A percentile compares a stretch with the other conserved stretches of the same genome.
Conservation (phyloP, 768 basidiomycete species). For the Lactifluus volemus region DNA sequence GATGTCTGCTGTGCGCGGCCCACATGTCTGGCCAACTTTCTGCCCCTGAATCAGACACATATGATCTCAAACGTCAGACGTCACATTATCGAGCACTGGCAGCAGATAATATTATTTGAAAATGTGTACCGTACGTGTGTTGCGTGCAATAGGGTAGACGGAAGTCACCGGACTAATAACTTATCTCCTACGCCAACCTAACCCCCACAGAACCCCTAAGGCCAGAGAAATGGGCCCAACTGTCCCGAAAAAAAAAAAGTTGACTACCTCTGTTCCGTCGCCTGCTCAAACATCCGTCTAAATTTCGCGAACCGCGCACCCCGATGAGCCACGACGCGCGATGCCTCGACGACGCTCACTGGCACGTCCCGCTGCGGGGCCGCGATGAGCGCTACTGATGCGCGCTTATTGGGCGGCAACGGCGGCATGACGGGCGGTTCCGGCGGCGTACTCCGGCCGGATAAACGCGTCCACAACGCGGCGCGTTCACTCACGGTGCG, state of each 20-base stretch:
- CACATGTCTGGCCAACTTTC: background rate
- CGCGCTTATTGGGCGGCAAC: background rate
- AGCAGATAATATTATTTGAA: background rate
- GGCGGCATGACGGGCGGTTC: background rate
- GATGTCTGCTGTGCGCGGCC: background rate
- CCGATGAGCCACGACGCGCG: background rate
- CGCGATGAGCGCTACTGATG: background rate
- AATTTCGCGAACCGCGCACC: background rate
- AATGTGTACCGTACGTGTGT: background rate
- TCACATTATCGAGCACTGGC: background rate
- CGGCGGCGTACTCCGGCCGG: background rate
- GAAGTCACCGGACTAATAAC: background rate
- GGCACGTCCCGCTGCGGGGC: background rate
- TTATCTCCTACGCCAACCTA: background rate
- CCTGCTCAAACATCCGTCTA: background rate
- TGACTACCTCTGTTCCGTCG: background rate
- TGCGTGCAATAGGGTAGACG: background rate
- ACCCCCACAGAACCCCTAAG: background rate
- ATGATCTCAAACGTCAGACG: background rate
- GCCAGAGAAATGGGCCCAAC: too few species aligned
- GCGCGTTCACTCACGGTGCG: constrained; percentile 13
- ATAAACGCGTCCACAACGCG: background rate
- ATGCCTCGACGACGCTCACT: background rate
- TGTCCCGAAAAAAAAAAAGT: too few species aligned
- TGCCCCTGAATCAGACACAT: background rate